These are phyloP conservation scores for Ceratorhiza oryzae-sativae DNA, from an alignment of 1,284 basidiomycete genomes.

Conservation along the genomic window DNA sequence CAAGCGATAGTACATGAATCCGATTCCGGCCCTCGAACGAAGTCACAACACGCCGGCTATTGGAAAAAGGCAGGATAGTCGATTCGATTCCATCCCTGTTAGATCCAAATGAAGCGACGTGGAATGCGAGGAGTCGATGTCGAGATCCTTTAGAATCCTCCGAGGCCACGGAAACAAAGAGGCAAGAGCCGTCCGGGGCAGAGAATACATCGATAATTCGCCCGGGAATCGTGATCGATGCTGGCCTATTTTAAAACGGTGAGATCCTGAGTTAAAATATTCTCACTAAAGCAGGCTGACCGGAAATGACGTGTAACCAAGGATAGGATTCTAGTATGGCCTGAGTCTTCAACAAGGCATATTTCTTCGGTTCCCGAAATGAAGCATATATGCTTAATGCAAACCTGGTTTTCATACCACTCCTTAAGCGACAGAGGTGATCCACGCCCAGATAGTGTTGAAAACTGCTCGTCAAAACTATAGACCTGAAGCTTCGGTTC, in stretches of 20 bases:
- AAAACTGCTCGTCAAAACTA: slow-evolving; percentile 41
- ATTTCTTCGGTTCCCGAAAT: slow-evolving; percentile 41
- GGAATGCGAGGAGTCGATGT: slow-evolving; percentile 54
- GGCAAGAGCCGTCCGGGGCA: slow-evolving; percentile 37
- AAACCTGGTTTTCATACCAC: slow-evolving; percentile 40
- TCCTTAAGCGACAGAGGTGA: slow-evolving; percentile 30
- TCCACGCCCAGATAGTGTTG: slow-evolving; percentile 31
- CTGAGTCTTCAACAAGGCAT: slow-evolving; percentile 41
- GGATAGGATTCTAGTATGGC: slow-evolving; percentile 40
- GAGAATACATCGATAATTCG: slow-evolving; percentile 23
- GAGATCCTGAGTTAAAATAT: not conserved
- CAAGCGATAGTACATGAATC: slow-evolving; percentile 56
- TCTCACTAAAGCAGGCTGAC: slow-evolving; percentile 18
- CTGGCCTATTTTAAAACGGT: not conserved
- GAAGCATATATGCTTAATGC: slow-evolving; percentile 35
- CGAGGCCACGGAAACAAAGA: slow-evolving; percentile 2
- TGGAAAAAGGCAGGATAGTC: slow-evolving; percentile 45
- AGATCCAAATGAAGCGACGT: slow-evolving; percentile 65
- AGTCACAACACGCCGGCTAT: slow-evolving; percentile 51
- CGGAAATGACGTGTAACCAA: slow-evolving; percentile 41
- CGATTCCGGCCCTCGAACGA: slow-evolving; percentile 56
- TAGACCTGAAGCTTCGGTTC: slow-evolving; percentile 36
- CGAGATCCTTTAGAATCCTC: not conserved
- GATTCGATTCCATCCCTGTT: slow-evolving; percentile 53
- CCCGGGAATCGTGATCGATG: not conserved